Evolutionary conservation across 2,329 filamentous ascomycete species (phyloP).

Genomic region (Pseudogymnoascus sp.): DNA sequence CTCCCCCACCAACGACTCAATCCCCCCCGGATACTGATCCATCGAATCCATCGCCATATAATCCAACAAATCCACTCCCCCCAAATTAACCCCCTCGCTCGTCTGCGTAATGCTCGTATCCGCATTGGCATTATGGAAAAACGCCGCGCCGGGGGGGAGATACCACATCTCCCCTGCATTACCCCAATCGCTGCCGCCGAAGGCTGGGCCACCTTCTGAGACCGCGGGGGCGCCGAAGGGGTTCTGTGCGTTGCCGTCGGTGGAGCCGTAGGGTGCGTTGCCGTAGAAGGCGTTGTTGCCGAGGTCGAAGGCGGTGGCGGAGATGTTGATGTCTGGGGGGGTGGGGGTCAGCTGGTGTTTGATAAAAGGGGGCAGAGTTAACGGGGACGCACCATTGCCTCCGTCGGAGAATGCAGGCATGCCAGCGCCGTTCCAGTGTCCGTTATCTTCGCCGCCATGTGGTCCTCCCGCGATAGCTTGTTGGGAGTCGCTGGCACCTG

Average conservation of each 20-base stretch:
- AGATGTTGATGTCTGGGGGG: constrained; percentile 35
- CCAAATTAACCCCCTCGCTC: constrained; percentile 57
- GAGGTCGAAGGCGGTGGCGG: constrained; percentile 54
- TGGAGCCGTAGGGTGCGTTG: constrained; percentile 17
- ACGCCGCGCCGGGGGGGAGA: constrained; percentile 51
- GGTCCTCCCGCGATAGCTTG: background rate
- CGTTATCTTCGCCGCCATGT: background rate
- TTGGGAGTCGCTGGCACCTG: background rate
- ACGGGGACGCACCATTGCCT: too few species aligned
- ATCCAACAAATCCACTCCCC: constrained; percentile 57
- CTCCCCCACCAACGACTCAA: background rate
- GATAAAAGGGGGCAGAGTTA: too few species aligned
- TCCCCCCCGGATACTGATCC: constrained; percentile 1
- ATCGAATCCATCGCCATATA: constrained; percentile 54
- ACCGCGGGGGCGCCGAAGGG: background rate
- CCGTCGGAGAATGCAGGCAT: background rate
- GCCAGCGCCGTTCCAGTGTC: background rate
- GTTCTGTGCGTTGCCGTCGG: constrained; percentile 26
- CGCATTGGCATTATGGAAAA: constrained; percentile 56
- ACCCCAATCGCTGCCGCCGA: constrained; percentile 22
- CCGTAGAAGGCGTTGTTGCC: constrained; percentile 47
- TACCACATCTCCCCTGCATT: constrained; percentile 52
- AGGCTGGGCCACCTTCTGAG: constrained; percentile 17
- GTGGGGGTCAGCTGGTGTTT: constrained; percentile 10
- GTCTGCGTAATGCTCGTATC: constrained; percentile 56